Evolutionary conservation across 1,284 basidiomycete genomes (phyloP), one percentile per base, ranked within the genome.

Genomic region (Moesziomyces antarcticus): DNA sequence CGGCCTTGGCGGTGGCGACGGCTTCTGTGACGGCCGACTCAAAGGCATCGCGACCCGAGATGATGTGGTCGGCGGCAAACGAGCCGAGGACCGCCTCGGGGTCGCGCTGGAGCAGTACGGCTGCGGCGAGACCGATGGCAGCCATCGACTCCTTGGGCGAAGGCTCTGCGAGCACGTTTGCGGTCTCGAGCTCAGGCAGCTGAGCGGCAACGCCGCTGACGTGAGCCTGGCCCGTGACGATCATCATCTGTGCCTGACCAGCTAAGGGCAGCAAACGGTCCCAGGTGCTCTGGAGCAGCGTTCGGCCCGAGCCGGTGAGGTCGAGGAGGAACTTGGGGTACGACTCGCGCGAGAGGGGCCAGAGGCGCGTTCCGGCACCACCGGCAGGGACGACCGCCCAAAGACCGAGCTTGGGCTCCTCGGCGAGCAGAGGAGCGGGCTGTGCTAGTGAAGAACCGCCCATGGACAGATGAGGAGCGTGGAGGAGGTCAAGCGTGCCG

Each of bases 41-140:
- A 53, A 84, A 84, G 4, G 80, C 82, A 37, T 84, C 82, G 18
- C 79, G 66, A 61, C 82, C 82, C 9, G 72, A 76, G 56, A 84
- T 81, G 57, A 83, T 84, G 68, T 84, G 82, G 50, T 84, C 82
- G 14, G 82, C 82, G 10, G 82, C 82, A 54, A 84, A 84, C 14
- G 78, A 80, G 61, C 82, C 82, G 18, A 84, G 62, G 0, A 84
- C 82, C 5, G 82, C 82, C 22, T 83, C 75, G 0, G 82, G 80
- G 42, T 84, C 79, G 14, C 82, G 70, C 37, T 73, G 66, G 44
- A 72, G 43, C 24, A 84, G 69, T 10, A 84, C 82, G 5, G 82
- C 80, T 16, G 82, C 82, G 4, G 82, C 82, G 16, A 84, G 54
- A 35, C 82, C 82, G 37, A 83, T 82, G 24, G 82, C 82, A 11